A percentile compares a stretch with the other conserved stretches of the same genome.
Conservation (phyloP, 495 filamentous ascomycete species). For the Talaromyces adpressus region DNA sequence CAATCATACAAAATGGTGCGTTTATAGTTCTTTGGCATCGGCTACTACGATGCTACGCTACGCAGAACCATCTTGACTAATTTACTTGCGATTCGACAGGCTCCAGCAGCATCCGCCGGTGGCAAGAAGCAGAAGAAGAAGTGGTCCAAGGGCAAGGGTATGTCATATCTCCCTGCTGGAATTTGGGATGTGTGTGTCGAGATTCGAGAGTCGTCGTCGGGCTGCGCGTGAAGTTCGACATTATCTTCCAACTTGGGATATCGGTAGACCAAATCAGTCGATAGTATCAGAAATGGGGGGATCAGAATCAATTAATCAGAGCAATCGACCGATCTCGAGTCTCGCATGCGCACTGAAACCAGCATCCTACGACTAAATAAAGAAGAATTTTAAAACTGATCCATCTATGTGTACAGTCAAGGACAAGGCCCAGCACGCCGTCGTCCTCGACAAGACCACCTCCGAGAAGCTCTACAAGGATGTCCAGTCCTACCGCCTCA, state of each 20-base stretch:
- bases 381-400: slow-evolving; percentile 16
- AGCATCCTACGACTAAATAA: not conserved
- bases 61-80: not conserved
- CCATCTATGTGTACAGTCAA: slow-evolving; percentile 59
- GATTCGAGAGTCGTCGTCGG: too few relatives aligned
- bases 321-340: not conserved
- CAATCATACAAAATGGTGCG: slow-evolving; percentile 44
- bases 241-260: too few relatives aligned
- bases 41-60: slow-evolving; percentile 7
- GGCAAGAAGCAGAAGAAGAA: slow-evolving; percentile 99
- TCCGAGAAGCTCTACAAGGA: slow-evolving; percentile 80
- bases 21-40: slow-evolving; percentile 14
- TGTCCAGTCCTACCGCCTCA: slow-evolving; percentile 99
- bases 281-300: too few relatives aligned
- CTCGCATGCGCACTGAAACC: not conserved
- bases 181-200: not conserved
- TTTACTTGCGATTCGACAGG: slow-evolving; percentile 33
- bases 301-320: not conserved
- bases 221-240: too few relatives aligned
- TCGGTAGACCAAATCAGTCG: not conserved
- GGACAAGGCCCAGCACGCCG: slow-evolving; percentile 99
- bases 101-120: slow-evolving; percentile 71
- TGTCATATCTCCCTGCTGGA: slow-evolving; percentile 21
- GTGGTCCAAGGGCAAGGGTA: slow-evolving; percentile 99
- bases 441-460: slow-evolving; percentile 64